Evolutionary conservation across 768 basidiomycete genomes (phyloP).

Genomic region (Mycena filopes): DNA sequence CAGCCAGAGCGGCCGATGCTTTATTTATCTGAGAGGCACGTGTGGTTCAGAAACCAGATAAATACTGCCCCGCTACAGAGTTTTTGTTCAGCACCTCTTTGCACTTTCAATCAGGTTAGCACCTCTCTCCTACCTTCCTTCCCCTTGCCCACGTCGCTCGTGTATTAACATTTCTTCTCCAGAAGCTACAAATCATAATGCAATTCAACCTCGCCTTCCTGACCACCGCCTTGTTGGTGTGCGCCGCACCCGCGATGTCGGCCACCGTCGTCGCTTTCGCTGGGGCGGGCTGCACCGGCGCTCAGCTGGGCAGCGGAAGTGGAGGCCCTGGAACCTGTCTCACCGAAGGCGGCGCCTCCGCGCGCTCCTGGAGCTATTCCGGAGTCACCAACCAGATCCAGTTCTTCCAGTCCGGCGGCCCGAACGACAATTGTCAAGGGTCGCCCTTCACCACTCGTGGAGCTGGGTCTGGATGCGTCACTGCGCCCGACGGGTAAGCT

Average conservation of each 20-base stretch:
- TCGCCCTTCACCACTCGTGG: background rate
- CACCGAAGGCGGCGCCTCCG: slow-evolving; percentile 8
- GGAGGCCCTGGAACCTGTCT: slow-evolving; percentile 2
- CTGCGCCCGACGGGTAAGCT: slow-evolving; percentile 7
- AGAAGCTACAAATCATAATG: slow-evolving; percentile 12
- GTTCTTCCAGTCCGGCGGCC: slow-evolving; percentile 3
- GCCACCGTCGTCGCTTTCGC: slow-evolving; percentile 4
- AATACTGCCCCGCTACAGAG: slow-evolving; percentile 3
- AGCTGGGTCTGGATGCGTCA: slow-evolving; percentile 14
- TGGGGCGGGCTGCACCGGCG: slow-evolving; percentile 18
- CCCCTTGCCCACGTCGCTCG: background rate
- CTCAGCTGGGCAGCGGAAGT: background rate
- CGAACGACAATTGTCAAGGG: background rate
- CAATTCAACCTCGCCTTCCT: slow-evolving; percentile 18
- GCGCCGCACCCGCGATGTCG: slow-evolving; percentile 12
- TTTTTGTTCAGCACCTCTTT: background rate
- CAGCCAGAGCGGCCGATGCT: too few species aligned
- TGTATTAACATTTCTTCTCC: background rate
- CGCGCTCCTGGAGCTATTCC: slow-evolving; percentile 17
- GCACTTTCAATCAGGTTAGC: slow-evolving; percentile 2
- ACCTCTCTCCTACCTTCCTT: slow-evolving; percentile 8
- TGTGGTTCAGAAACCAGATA: slow-evolving; percentile 8
- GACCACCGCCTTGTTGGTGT: slow-evolving; percentile 9
- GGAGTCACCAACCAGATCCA: slow-evolving; percentile 10
- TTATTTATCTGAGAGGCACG: too few species aligned